Percentiles rank a stretch among this genome's conserved stretches.
Evolutionary conservation across 352 stramenopile genomes (phyloP).

Genomic region (Pythium periplocum): DNA sequence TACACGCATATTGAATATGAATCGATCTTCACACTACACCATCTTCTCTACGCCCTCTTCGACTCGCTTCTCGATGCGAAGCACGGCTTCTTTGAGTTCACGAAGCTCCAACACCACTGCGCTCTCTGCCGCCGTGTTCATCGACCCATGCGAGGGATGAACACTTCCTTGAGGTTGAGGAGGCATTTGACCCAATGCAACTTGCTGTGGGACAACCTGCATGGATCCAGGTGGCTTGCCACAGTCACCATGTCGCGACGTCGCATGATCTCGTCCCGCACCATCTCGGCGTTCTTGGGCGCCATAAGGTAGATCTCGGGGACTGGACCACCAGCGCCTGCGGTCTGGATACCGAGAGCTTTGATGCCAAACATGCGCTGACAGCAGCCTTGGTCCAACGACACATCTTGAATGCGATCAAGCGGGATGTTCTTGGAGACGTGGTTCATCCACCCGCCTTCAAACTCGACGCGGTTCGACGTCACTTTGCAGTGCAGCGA

Average conservation of each 20-base stretch:
- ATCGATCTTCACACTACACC: too few species aligned
- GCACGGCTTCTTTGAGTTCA: slow-evolving; percentile 12
- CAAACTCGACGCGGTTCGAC: slow-evolving; percentile 13
- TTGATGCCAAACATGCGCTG: slow-evolving; percentile 13
- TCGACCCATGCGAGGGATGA: too few species aligned
- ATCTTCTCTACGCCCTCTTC: slow-evolving; percentile 5
- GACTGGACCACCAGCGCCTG: neutral
- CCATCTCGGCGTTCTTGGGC: slow-evolving; percentile 15
- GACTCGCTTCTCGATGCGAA: slow-evolving; percentile 10
- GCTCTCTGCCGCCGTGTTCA: slow-evolving; percentile 2
- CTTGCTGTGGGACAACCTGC: too few species aligned
- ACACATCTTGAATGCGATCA: slow-evolving; percentile 17
- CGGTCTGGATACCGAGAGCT: slow-evolving; percentile 10
- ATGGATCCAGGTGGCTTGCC: too few species aligned
- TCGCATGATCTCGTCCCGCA: slow-evolving; percentile 13
- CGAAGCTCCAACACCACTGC: slow-evolving; percentile 8
- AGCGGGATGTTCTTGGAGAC: slow-evolving; percentile 15
- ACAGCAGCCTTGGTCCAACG: slow-evolving; percentile 14
- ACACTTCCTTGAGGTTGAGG: neutral
- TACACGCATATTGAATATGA: too few species aligned
- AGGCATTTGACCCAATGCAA: too few species aligned
- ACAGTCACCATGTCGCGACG: slow-evolving; percentile 10
- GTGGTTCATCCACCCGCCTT: slow-evolving; percentile 16
- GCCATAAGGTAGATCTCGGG: slow-evolving; percentile 9
- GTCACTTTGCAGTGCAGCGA: slow-evolving; percentile 15